Conservation (phyloP, 2,329 filamentous ascomycete genomes). For the Colletotrichum godetiae region DNA sequence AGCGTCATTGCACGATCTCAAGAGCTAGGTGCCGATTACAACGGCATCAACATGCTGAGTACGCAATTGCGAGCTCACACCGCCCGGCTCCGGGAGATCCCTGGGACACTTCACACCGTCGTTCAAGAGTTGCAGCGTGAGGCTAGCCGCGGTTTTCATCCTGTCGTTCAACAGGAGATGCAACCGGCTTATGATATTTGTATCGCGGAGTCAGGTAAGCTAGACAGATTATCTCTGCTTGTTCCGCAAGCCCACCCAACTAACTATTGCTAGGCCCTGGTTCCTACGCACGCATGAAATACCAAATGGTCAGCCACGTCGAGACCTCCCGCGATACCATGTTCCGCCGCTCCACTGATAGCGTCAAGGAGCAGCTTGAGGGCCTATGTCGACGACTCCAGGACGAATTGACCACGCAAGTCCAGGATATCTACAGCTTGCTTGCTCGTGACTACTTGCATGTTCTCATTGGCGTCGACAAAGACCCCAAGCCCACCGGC, state of each 20-base stretch:
- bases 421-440: constrained; percentile 27
- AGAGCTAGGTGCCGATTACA: constrained; percentile 26
- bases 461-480: constrained; percentile 20
- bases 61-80: constrained; percentile 39
- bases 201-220: constrained; percentile 19
- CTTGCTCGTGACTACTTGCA: constrained; percentile 27
- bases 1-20: constrained; percentile 17
- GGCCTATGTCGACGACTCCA: constrained; percentile 5
- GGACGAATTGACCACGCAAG: background rate
- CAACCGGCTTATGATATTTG: constrained; percentile 38
- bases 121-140: constrained; percentile 40
- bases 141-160: constrained; percentile 40
- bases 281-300: constrained; percentile 41
- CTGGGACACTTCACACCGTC: background rate
- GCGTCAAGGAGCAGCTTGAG: constrained; percentile 36
- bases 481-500: background rate
- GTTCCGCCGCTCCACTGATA: constrained; percentile 36
- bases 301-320: constrained; percentile 39
- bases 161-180: constrained; percentile 39
- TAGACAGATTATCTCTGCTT: background rate
- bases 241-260: background rate
- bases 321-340: constrained; percentile 28
- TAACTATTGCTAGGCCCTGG: constrained; percentile 33
- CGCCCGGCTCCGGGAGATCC: constrained; percentile 32
- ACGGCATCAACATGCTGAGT: constrained; percentile 36